Evolutionary conservation across 2,329 filamentous ascomycete genomes (phyloP).

Genomic region (Cytospora chrysosperma): DNA sequence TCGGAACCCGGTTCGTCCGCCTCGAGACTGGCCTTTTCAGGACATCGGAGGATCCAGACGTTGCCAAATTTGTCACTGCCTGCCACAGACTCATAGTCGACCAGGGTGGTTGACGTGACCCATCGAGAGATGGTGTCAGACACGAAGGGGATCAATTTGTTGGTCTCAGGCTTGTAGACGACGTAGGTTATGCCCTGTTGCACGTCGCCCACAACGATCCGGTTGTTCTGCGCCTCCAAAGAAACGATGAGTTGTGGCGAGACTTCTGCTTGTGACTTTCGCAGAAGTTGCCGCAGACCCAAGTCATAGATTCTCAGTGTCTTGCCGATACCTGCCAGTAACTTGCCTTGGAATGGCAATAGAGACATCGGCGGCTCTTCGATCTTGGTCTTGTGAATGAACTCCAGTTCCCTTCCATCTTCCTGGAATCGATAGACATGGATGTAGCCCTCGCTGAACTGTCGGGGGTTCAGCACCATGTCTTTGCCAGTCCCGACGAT

Average conservation of each 20-base stretch:
- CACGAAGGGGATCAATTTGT: conserved; percentile 87
- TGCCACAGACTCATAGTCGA: conserved; percentile 94
- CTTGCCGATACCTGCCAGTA: conserved; percentile 82
- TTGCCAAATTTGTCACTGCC: conserved; percentile 99
- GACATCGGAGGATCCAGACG: conserved; percentile 86
- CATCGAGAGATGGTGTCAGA: conserved; percentile 89
- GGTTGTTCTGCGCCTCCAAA: conserved; percentile 84
- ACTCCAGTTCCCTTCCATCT: conserved; percentile 83
- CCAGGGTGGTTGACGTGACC: conserved; percentile 89
- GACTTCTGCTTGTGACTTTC: conserved; percentile 83
- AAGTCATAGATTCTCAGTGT: conserved; percentile 87
- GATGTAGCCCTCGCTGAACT: conserved; percentile 77
- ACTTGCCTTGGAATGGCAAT: conserved; percentile 85
- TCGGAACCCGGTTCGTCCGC: conserved; percentile 91
- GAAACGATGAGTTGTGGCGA: conserved; percentile 82
- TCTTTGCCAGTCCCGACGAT: conserved; percentile 93
- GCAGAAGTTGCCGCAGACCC: conserved; percentile 86
- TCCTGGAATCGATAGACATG: conserved; percentile 90
- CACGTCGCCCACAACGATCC: conserved; percentile 89
- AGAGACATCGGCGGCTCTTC: conserved; percentile 89
- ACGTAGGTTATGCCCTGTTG: conserved; percentile 89
- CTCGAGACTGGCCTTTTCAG: conserved; percentile 80
- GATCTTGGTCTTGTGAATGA: conserved; percentile 94
- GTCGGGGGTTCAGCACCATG: conserved; percentile 74
- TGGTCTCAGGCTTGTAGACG: conserved; percentile 89